Percentiles rank a stretch among this genome's conserved stretches.
Conservation (phyloP, 352 stramenopile species). For the Thalassiosira ordinaria region DNA sequence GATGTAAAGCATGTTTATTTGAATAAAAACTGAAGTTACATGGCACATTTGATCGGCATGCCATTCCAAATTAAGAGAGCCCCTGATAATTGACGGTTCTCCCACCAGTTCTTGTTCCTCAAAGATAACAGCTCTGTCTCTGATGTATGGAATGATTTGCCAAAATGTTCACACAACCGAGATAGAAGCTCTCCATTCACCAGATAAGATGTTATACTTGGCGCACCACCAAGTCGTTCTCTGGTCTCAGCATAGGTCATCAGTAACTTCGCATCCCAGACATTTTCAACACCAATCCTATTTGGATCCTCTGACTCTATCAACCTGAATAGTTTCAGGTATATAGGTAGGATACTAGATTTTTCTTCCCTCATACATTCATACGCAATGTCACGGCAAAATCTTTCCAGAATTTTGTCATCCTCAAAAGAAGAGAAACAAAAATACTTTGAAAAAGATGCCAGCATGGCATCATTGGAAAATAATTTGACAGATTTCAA, state of each 20-base stretch:
- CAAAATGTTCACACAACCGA: constrained; percentile 40
- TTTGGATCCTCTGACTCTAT: constrained; percentile 41
- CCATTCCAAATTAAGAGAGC: constrained; percentile 12
- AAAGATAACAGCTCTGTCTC: constrained; percentile 4
- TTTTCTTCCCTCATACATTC: constrained; percentile 74
- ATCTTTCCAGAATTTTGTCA: constrained; percentile 51
- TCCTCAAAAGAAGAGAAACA: constrained; percentile 31
- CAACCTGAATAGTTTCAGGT: constrained; percentile 61
- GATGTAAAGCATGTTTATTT: no score
- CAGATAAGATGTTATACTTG: constrained; percentile 10
- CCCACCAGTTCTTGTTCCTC: constrained; percentile 15
- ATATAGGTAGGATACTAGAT: constrained; percentile 60
- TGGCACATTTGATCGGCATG: constrained; percentile 1
- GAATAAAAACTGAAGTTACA: neutral
- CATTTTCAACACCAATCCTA: constrained; percentile 37
- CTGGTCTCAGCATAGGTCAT: constrained; percentile 44
- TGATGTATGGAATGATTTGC: constrained; percentile 20
- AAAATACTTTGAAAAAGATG: constrained; percentile 75
- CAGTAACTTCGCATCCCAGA: constrained; percentile 58
- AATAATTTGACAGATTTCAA: constrained; percentile 74
- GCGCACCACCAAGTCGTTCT: neutral
- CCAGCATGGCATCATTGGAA: constrained; percentile 72
- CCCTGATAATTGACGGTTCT: neutral
- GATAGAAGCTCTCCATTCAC: constrained; percentile 39
- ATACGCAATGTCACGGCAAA: constrained; percentile 66